Evolutionary conservation across 2,329 filamentous ascomycete genomes (phyloP), one percentile per base, ranked within the genome.

Genomic region (Pestalotiopsis sp.): DNA sequence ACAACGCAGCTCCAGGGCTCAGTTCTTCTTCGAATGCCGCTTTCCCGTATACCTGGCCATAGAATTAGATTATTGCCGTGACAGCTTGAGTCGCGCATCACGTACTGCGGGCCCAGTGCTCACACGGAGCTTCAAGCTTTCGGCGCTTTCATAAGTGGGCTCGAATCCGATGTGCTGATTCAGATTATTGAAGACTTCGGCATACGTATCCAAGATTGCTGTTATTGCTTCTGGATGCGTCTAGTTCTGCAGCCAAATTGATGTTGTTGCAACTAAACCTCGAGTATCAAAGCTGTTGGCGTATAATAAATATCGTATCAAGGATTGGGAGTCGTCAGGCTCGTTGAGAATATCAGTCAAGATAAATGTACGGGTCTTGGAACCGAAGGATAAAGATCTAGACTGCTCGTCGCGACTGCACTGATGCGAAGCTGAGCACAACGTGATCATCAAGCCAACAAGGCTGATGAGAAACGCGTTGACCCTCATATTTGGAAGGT

Each of bases 291-390:
- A 63, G n/a, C 14, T 13, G 4, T 63, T 63, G 17, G 60, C 60
- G 20, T 63, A 63, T 3, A 45, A 3, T 2, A 63, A n/a, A 36
- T 63, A 63, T 7, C 60, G 27, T 5, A 63, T 45, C 31, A 63
- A 45, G 31, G 60, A 63, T 69, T 78, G 74, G 0, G 75, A 72
- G 72, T 81, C 78, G 64, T 81, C 79, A 3, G 78, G 79, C 68
- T 81, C 79, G 69, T 81, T 81, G 60, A 76, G 76, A 61, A 81
- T 81, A 65, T 80, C 80, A 31, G 75, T 77, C 17, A 78, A 62
- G 65, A 81, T 75, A 67, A 80, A 80, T 3, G 78, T 74, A 9
- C 76, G 74, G 11, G 72, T 75, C 62, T 70, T 72, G 64, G 38
- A 56, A 31, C 27, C 68, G 27, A 69, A 70, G 17, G 58, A 52